Evolutionary conservation across 805 yeast species (phyloP).

Genomic region (Teunomyces barrocoloradensis): DNA sequence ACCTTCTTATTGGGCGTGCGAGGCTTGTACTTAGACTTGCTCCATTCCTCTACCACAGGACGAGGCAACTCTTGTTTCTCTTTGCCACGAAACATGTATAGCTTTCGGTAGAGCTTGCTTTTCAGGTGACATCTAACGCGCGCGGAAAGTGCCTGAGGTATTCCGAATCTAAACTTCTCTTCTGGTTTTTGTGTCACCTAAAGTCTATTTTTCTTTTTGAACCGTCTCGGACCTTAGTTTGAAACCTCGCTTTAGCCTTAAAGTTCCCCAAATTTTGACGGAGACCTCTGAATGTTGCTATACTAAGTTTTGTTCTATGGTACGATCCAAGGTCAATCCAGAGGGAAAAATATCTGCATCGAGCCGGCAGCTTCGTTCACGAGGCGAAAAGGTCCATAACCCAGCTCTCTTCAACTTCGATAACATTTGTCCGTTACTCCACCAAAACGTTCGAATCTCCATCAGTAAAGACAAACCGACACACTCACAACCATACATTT

Average conservation of each 20-base stretch:
- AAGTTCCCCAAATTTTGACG: not conserved
- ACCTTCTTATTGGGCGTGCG: not conserved
- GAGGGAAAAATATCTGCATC: not conserved
- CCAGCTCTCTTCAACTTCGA: conserved; percentile 35
- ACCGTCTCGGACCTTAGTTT: not conserved
- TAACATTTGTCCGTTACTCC: conserved; percentile 24
- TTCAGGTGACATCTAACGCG: not conserved
- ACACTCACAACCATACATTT: conserved; percentile 11
- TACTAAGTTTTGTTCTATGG: not conserved
- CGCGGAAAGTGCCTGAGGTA: not conserved
- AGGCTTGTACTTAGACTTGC: not conserved
- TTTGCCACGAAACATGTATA: not conserved
- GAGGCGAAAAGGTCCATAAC: conserved; percentile 14
- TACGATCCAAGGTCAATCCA: not conserved
- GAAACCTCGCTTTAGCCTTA: not conserved
- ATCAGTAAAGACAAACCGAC: conserved; percentile 7
- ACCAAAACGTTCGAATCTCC: conserved; percentile 18
- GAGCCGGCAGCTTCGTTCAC: conserved; percentile 30
- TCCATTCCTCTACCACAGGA: not conserved
- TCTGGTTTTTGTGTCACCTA: not conserved
- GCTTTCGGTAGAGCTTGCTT: too few species aligned
- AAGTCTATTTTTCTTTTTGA: not conserved
- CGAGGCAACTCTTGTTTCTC: not conserved
- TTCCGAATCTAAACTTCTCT: too few species aligned
- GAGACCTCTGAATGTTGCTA: not conserved